Base-by-base conservation (phyloP, 208 protist species). In the Entamoeba moshkovskii region DNA sequence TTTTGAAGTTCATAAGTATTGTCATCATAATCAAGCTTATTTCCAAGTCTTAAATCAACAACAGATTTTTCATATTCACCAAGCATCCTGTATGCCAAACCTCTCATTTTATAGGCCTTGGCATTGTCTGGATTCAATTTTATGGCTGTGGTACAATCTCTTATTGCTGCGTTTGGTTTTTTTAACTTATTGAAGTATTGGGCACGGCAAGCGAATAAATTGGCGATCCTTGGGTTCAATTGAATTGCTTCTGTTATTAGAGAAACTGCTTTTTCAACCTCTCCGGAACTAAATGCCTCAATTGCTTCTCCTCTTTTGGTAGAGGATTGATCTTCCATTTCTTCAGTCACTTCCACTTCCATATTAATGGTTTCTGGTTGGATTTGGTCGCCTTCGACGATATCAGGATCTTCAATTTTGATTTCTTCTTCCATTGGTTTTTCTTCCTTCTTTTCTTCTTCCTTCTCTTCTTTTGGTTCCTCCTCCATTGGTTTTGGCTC, bases 91-190 rank as follows among this genome's bases (percentile, higher is more conserved):
- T 96, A 95, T 93, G 96, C 97, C 94, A 98, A 98, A 45, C 96
- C 97, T 45, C 97, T 95, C 93, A 98, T 98, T 94, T 98, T 98
- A 91, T 97, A 95, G 2, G 97, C 96, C 85, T 97, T 97, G 95
- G 98, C 97, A 95, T 98, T 97, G 1, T 94, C 92, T 15, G 97
- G 95, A 73, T 97, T 94, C 42, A 97, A 93, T 91, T 96, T 91
- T 48, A 98, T 93, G 3, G 97, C 97, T 45, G 94, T 93, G 42
- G 97, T 97, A 95, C 98, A 98, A 93, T 97, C 95, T 29, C 93
- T 93, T 11, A 96, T 52, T 91, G 97, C 97, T 45, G 92, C 93
- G n/a, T 94, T 46, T 29, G 97, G 96, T 94, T 98, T 96, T 52
- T 94, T 95, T 6, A 98, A 49, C 93, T 97, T 97, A 95, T 97